A percentile compares a stretch with the other conserved stretches of the same genome.
Conservation (phyloP, 495 filamentous ascomycete genomes). For the Cryomyces minteri region DNA sequence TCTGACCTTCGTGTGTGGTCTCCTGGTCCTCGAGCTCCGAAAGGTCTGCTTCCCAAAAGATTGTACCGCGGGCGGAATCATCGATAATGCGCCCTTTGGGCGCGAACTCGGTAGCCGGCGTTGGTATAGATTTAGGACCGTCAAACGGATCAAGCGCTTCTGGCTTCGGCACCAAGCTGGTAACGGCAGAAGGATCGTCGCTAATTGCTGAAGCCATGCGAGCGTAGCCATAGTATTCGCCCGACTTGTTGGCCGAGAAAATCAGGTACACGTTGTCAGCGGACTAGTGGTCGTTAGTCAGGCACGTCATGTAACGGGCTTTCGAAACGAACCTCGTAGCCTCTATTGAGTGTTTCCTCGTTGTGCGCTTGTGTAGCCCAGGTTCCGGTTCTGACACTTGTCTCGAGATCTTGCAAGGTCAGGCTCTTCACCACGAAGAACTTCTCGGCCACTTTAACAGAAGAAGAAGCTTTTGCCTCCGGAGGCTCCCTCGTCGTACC, state of each 20-base stretch:
- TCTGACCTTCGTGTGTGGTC: slow-evolving; percentile 19
- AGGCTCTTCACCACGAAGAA: slow-evolving; percentile 92
- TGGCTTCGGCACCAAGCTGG: slow-evolving; percentile 39
- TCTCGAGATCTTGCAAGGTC: slow-evolving; percentile 81
- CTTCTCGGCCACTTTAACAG: slow-evolving; percentile 36
- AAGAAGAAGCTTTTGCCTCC: neutral
- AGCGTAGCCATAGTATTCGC: slow-evolving; percentile 93
- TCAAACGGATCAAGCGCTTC: slow-evolving; percentile 33
- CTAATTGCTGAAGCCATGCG: slow-evolving; percentile 80
- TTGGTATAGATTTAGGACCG: slow-evolving; percentile 56
- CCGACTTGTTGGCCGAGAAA: slow-evolving; percentile 96
- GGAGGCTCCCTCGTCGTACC: neutral
- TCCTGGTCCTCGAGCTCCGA: slow-evolving; percentile 17
- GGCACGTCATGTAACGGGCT: neutral
- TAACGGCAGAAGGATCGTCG: slow-evolving; percentile 46
- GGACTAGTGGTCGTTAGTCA: slow-evolving; percentile 27
- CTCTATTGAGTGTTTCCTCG: slow-evolving; percentile 63
- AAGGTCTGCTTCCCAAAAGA: slow-evolving; percentile 86
- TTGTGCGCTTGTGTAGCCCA: slow-evolving; percentile 97
- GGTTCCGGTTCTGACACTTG: slow-evolving; percentile 70
- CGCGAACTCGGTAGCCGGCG: slow-evolving; percentile 59
- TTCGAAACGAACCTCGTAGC: slow-evolving; percentile 48
- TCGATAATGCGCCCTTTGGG: slow-evolving; percentile 83
- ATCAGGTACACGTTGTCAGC: slow-evolving; percentile 86
- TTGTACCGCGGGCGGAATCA: slow-evolving; percentile 79